Percentiles rank a stretch among this genome's conserved stretches.
These are phyloP conservation scores for Puccinia polysora DNA, from an alignment of 1,284 basidiomycete genomes.

Conservation along the genomic window DNA sequence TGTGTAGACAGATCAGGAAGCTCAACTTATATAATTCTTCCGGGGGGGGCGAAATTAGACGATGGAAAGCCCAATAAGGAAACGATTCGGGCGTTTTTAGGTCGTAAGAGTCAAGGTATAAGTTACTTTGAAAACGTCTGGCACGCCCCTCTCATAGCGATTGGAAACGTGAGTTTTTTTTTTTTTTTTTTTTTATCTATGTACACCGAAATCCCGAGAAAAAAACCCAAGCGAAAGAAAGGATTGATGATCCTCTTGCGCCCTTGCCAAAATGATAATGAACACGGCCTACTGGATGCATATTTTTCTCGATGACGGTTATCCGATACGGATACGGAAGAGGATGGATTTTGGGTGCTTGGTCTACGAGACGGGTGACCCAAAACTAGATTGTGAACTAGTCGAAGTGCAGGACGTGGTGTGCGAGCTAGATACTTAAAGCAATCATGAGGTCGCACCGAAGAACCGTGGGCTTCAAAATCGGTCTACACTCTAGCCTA, in stretches of 20 bases:
- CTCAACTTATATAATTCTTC: not conserved
- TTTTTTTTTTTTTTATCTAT: not conserved
- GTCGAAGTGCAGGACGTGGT: slow-evolving; percentile 11
- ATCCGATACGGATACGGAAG: too few relatives aligned
- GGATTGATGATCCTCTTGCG: too few relatives aligned
- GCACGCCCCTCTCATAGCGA: slow-evolving; percentile 60
- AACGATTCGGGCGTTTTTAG: slow-evolving; percentile 73
- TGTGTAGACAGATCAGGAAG: too few relatives aligned
- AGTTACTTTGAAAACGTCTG: slow-evolving; percentile 74
- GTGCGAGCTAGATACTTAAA: slow-evolving; percentile 38
- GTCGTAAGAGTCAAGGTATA: slow-evolving; percentile 72
- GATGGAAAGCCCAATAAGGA: slow-evolving; percentile 71
- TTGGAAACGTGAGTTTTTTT: slow-evolving; percentile 46
- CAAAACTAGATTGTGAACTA: slow-evolving; percentile 27
- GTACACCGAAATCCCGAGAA: not conserved
- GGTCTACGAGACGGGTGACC: slow-evolving; percentile 50
- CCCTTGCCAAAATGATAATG: too few relatives aligned
- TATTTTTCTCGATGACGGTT: too few relatives aligned
- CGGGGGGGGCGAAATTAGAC: not conserved
- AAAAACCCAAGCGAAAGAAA: too few relatives aligned
- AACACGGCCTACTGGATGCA: too few relatives aligned
- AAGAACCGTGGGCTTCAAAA: slow-evolving; percentile 36
- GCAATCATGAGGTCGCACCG: slow-evolving; percentile 30
- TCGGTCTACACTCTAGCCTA: slow-evolving; percentile 45
- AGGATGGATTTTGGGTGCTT: slow-evolving; percentile 51